Base-by-base conservation (phyloP, 805 yeast species). In the Suhomyces sp. region DNA sequence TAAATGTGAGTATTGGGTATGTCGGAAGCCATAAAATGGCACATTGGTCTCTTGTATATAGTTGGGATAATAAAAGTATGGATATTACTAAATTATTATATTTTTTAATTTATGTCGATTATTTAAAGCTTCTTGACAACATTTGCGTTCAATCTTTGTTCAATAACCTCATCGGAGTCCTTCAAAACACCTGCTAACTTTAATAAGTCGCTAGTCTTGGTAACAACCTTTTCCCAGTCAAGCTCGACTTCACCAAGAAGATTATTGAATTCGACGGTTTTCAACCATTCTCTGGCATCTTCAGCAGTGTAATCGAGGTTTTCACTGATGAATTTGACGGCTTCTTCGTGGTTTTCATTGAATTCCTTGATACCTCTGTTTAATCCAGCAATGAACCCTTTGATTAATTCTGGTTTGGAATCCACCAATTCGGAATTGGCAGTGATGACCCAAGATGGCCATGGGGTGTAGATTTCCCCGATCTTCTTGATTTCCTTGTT, bases 381-480 rank as follows among this genome's bases (percentile, higher is more conserved):
- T 24, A 88, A 63, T 1, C 80, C 81, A 2, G 54, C 48, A 31
- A 79, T 44, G 40, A 88, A 81, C 4, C 51, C 55, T 17, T 51
- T 48, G 9, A 52, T 35, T 6, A 42, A 53, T 2, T 48, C 46
- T 13, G 53, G 47, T n/a, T 52, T 48, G 4, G 43, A 19, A 5
- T 54, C 57, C 22, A 69, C 46, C 4, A 72, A 46, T n/a, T 62
- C 65, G 11, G 63, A 51, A 35, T 71, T 59, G 4, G 78, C 78
- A 14, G 79, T 77, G 31, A 88, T 71, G 11, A 87, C 90, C 96
- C 96, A 88, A 2, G 95, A 84, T 8, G 96, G 91, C 97, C 97
- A 88, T 13, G 97, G 97, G 0, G 97, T 88, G 61, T 83, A 85
- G 38, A 88, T 88, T 46, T 84, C 86, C 11, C 95, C 97, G 41